Base-by-base conservation (phyloP, 2,329 filamentous ascomycete genomes). In the Septoria linicola region DNA sequence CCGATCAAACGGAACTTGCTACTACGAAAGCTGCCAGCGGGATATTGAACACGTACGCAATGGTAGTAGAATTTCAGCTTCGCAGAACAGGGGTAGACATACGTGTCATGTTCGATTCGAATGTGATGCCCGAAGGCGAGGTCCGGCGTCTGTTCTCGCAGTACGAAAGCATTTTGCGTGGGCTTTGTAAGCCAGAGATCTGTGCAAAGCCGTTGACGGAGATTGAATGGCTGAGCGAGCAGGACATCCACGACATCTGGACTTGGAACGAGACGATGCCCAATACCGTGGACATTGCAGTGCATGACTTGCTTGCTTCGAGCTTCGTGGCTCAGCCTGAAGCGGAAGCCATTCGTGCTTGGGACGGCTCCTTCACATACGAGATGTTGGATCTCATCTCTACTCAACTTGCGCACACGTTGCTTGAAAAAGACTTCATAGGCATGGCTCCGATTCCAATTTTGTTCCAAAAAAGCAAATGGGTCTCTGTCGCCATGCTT, bases 401-500 rank as follows among this genome's bases (percentile, higher is more conserved):
- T 5, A 35, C 20, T 11, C 27, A 25, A 7, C 32, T 53, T 14
- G 43, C 44, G 7, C 50, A 48, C 11, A 19, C 39, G 11, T 14
- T 53, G 7, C 4, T 40, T 8, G 36, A 34, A 8, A 11, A n/a
- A 16, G 43, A 43, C 6, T 4, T 48, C 8, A 14, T 16, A 8
- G 14, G 16, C 1, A 4, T 4, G 16, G 36, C 13, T 3, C 2
- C 19, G 3, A 23, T 48, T 17, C 34, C 44, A 5, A 63, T 68
- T 2, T 69, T 69, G 44, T 70, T 72, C 35, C 69, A 72, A 39
- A 73, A 73, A 57, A 70, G 66, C 23, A 49, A 50, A 4, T 71
- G 66, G 49, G 64, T 65, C 0, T 53, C 68, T 6, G 62, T 73
- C n/a, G 67, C 68, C 1, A 67, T 70, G 62, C 61, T 72, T 6